Base-by-base conservation (phyloP, 768 basidiomycete genomes). In the Collybiopsis confluens region DNA sequence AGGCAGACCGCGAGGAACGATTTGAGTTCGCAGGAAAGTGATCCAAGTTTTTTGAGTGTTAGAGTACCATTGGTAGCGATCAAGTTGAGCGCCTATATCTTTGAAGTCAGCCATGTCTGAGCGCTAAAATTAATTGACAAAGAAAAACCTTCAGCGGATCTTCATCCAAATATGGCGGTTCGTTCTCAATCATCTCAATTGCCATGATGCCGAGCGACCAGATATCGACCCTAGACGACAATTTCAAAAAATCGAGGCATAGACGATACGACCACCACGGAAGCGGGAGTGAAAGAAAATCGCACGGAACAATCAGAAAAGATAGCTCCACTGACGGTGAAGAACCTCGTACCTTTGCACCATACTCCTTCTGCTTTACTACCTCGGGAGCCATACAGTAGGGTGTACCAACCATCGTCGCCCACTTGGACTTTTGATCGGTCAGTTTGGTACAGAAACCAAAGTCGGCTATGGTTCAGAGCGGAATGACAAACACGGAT, bases 341-440 rank as follows among this genome's bases (percentile, higher is more conserved):
- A n/a, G n/a, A n/a, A n/a, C n/a, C n/a, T n/a, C n/a, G n/a, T 16
- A 96, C 94, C 69, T 96, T 96, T 23, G 92, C 91, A 43, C 94
- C 93, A 64, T 97, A 97, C 69, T 94, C 92, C 70, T 96, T 95
- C 68, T 94, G 90, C 72, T 93, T 95, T 62, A 97, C 93, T 49
- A 97, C 92, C 68, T 97, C 94, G 18, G 94, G 94, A 2, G 94
- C 94, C 94, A 97, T 97, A 94, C 94, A 96, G 70, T 96, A 96
- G 1, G 94, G 94, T 10, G 93, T 96, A 30, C 94, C 94, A 3
- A 97, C 93, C 94, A 96, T 96, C n/a, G 93, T 96, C 27, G 93
- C 93, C 48, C 94, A 89, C 70, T 96, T 96, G 38, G 90, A 94
- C 68, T 96, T 97, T 71, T 96, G 91, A 62, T 95, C 93, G 1